Evolutionary conservation across 1,139 yeast genomes (phyloP), one percentile per base, ranked within the genome.

Genomic region (Candida anutae): DNA sequence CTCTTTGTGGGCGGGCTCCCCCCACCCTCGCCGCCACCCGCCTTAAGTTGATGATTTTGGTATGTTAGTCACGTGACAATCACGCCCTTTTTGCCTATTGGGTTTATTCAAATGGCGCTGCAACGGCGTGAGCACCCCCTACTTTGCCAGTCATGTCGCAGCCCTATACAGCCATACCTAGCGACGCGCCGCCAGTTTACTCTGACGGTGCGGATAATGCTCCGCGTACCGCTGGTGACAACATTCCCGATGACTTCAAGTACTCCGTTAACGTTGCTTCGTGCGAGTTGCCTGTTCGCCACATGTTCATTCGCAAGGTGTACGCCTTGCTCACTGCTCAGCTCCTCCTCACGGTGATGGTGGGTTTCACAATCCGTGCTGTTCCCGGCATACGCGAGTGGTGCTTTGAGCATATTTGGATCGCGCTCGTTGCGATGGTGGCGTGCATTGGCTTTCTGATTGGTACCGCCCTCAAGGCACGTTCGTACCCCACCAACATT

Each of bases 231-330:
- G 56, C 46, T 11, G 66, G 64, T 11, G 72, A 66, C 42, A 53
- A 62, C 39, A 45, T 74, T 27, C 81, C 81, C 3, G 94, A 84
- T 45, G 94, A 84, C 54, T 85, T 84, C 71, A 85, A 85, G 50
- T 84, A 79, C 53, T 74, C 83, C 19, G 82, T 81, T 6, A 69
- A 72, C 33, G 94, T 85, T 16, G 75, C 87, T 5, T 76, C 81
- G 17, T 83, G 94, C 55, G 84, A 80, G 36, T 59, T 83, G 28
- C 74, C 81, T 6, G 64, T 85, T 22, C 74, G 95, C 40, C 84
- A 79, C 42, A 67, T 78, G 48, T 85, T 85, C 46, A 59, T 83
- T 38, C 69, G 88, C 37, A 82, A 81, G 47, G 95, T 85, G 8
- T 85, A 85, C 52, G 62, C 87, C 3, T 66, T 85, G 32, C 64